Evolutionary conservation across 1,284 basidiomycete genomes (phyloP).

Genomic region (Fomitopsis schrenkii): DNA sequence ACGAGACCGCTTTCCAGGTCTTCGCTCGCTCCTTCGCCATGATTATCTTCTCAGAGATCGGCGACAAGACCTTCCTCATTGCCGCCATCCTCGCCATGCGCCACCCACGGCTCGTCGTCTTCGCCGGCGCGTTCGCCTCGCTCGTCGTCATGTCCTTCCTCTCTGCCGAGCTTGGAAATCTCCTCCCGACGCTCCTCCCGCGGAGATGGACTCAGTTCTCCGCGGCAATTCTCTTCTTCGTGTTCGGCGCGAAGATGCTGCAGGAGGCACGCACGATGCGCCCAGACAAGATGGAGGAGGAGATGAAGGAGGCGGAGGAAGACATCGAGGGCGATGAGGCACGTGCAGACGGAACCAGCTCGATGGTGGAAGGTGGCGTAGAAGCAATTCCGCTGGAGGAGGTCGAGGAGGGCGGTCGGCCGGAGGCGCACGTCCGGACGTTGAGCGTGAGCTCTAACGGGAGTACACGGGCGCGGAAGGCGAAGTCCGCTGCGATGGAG

Average conservation of each 20-base stretch:
- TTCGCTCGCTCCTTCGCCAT: slow-evolving; percentile 78
- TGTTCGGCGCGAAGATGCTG: slow-evolving; percentile 85
- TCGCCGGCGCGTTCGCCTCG: slow-evolving; percentile 85
- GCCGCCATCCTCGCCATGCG: slow-evolving; percentile 96
- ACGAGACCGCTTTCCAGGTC: slow-evolving; percentile 45
- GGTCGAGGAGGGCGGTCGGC: slow-evolving; percentile 52
- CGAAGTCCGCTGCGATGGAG: slow-evolving; percentile 22
- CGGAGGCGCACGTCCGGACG: slow-evolving; percentile 10
- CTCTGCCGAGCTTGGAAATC: slow-evolving; percentile 83
- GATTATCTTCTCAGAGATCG: slow-evolving; percentile 90
- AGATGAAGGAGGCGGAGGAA: slow-evolving; percentile 89
- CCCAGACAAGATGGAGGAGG: slow-evolving; percentile 81
- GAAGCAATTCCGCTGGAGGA: slow-evolving; percentile 54
- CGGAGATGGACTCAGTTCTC: slow-evolving; percentile 75
- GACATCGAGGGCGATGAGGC: slow-evolving; percentile 78
- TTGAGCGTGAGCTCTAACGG: slow-evolving; percentile 9
- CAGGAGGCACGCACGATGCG: slow-evolving; percentile 80
- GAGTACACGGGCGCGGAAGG: slow-evolving; percentile 13
- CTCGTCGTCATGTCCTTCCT: slow-evolving; percentile 92
- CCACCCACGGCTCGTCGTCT: slow-evolving; percentile 83
- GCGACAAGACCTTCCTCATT: slow-evolving; percentile 98
- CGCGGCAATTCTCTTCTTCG: slow-evolving; percentile 80
- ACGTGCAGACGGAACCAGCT: slow-evolving; percentile 38
- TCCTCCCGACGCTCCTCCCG: slow-evolving; percentile 82
- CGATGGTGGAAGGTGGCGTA: slow-evolving; percentile 27